phyloP scores from a whole-genome alignment of 768 basidiomycete species.

The Gymnopilus junonius region DNA sequence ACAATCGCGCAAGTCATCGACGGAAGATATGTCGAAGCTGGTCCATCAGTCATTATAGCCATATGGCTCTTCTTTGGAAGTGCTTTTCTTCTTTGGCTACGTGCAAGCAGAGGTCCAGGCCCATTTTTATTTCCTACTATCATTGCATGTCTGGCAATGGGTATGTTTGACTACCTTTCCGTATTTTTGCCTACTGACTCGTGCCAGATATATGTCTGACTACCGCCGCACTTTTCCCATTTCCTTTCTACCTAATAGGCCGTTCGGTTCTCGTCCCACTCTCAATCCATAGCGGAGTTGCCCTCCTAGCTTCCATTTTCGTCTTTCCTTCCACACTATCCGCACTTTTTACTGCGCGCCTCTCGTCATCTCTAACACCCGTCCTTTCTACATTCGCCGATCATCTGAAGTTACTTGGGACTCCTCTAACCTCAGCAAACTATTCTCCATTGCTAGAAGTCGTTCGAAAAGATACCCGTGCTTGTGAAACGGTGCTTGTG shows the following conservation, averaged over 20 bases:
- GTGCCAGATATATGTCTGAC: conserved; percentile 59
- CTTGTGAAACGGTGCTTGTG: conserved; percentile 52
- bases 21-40: conserved; percentile 62
- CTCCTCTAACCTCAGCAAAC: conserved; percentile 41
- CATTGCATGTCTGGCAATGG: conserved; percentile 63
- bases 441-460: conserved; percentile 37
- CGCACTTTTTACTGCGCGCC: conserved; percentile 53
- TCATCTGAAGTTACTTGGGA: conserved; percentile 52
- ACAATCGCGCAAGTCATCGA: conserved; percentile 42
- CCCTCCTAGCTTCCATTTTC: conserved; percentile 52
- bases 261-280: conserved; percentile 59
- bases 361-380: conserved; percentile 53
- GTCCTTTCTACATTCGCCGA: conserved; percentile 47
- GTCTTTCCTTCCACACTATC: conserved; percentile 72
- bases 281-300: conserved; percentile 58
- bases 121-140: conserved; percentile 61
- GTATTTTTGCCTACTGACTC: neutral
- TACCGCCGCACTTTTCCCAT: conserved; percentile 65
- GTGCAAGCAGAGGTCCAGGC: conserved; percentile 63
- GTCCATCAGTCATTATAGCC: conserved; percentile 63
- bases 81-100: conserved; percentile 60
- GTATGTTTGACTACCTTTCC: conserved; percentile 33
- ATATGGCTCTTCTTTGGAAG: conserved; percentile 69
- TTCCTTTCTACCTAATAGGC: conserved; percentile 65
- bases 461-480: conserved; percentile 36